Conservation (phyloP, 352 stramenopile species). For the Globisporangium uncinulatum region DNA sequence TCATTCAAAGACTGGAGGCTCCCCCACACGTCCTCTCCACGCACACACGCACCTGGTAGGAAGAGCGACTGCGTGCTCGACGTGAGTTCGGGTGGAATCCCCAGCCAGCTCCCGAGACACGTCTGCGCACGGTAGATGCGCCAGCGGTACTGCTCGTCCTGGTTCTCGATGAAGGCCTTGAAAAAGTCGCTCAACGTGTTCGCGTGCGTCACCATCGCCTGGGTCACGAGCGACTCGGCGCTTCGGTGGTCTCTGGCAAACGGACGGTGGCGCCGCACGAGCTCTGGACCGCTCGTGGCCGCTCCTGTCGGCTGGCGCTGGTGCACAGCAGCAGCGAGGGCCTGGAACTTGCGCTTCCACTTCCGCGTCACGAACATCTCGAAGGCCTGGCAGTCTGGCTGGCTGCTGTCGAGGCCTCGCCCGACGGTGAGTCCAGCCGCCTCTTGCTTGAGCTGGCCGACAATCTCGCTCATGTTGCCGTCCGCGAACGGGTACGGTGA, state of each 20-base stretch:
- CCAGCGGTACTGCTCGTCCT: constrained; percentile 71
- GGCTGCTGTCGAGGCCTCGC: constrained; percentile 73
- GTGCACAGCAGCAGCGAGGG: constrained; percentile 39
- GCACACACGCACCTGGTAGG: constrained; percentile 35
- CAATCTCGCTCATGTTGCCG: constrained; percentile 89
- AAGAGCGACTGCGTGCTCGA: constrained; percentile 61
- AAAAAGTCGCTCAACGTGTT: constrained; percentile 68
- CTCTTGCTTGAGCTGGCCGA: constrained; percentile 90
- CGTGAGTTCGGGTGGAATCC: constrained; percentile 69
- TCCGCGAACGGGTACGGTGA: constrained; percentile 92
- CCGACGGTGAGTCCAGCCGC: constrained; percentile 78
- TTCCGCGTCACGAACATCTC: constrained; percentile 88
- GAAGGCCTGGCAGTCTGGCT: constrained; percentile 88
- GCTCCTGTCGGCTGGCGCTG: not conserved
- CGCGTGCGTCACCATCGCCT: constrained; percentile 48
- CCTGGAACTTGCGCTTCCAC: constrained; percentile 83
- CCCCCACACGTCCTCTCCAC: not conserved
- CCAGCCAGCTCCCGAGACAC: constrained; percentile 56
- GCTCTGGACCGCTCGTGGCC: constrained; percentile 2
- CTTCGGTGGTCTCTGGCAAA: constrained; percentile 2
- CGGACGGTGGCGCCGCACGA: constrained; percentile 10
- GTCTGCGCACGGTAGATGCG: constrained; percentile 79
- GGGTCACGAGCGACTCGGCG: constrained; percentile 19
- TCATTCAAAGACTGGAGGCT: not conserved
- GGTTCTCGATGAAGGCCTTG: constrained; percentile 81